phyloP scores from a whole-genome alignment of 306 rosid species.

The Lotus japonicus region DNA sequence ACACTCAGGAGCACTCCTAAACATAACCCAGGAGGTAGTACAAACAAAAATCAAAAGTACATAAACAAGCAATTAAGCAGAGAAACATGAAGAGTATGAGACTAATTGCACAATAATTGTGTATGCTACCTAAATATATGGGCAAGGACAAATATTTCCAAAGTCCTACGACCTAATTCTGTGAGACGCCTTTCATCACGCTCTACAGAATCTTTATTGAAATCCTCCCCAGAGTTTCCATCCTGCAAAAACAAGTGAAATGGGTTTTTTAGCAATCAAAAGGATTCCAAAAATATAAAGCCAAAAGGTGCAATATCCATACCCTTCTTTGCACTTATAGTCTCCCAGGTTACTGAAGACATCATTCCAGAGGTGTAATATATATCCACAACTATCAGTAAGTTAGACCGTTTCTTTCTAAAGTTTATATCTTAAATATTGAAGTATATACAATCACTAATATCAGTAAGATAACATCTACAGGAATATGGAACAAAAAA shows the following conservation, averaged over 20 bases:
- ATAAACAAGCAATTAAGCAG: constrained; percentile 8
- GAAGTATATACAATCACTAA: not conserved
- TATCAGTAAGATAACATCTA: constrained; percentile 2
- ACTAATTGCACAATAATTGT: not conserved
- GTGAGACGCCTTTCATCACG: constrained; percentile 97
- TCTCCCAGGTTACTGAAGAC: not conserved
- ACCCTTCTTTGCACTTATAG: not conserved
- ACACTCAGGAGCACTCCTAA: not conserved
- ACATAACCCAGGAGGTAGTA: not conserved
- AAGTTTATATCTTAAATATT: not conserved
- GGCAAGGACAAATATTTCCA: constrained; percentile 96
- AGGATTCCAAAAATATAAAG: constrained; percentile 5
- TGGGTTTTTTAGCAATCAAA: constrained; percentile 12
- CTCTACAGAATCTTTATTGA: constrained; percentile 88
- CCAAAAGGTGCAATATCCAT: constrained; percentile 6
- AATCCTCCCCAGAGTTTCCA: constrained; percentile 92
- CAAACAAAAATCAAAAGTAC: not conserved
- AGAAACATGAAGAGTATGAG: constrained; percentile 1
- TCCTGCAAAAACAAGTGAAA: constrained; percentile 45
- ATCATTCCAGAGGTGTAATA: constrained; percentile 12
- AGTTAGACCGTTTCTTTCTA: constrained; percentile 5
- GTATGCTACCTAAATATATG: constrained; percentile 74
- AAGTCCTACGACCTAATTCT: constrained; percentile 95
- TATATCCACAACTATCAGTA: not conserved
- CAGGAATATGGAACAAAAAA: constrained; percentile 3